Conservation (phyloP, 768 basidiomycete species). For the Fomitopsis serialis region DNA sequence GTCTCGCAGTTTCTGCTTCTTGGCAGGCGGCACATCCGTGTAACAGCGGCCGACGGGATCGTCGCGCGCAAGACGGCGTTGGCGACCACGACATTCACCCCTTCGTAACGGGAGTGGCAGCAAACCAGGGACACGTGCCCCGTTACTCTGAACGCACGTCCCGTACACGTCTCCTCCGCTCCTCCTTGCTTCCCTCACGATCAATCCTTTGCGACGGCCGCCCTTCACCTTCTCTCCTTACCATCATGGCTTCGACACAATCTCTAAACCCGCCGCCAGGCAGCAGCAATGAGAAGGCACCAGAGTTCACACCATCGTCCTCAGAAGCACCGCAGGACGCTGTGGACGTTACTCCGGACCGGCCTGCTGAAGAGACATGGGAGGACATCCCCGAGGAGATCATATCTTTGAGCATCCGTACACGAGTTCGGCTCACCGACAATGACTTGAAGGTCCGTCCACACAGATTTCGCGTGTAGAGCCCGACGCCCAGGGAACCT, state of each 20-base stretch:
- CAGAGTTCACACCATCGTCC: slow-evolving; percentile 33
- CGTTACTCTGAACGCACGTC: no score
- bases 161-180: no score
- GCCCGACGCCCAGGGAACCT: slow-evolving; percentile 3
- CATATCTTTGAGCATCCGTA: slow-evolving; percentile 63
- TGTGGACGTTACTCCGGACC: slow-evolving; percentile 77
- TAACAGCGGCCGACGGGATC: no score
- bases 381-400: slow-evolving; percentile 92
- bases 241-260: slow-evolving; percentile 52
- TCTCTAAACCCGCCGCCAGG: slow-evolving; percentile 36
- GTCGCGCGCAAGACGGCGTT: no score
- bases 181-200: no score
- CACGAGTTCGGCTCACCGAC: slow-evolving; percentile 88
- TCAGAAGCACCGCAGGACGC: slow-evolving; percentile 25
- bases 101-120: no score
- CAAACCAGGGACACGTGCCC: no score
- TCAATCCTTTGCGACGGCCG: not conserved
- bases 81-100: no score
- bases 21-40: no score
- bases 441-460: slow-evolving; percentile 86
- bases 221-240: slow-evolving; percentile 4
- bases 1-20: no score
- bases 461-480: no score
- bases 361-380: slow-evolving; percentile 74
- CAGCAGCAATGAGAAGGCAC: slow-evolving; percentile 40